Evolutionary conservation across 495 filamentous ascomycete genomes (phyloP), one percentile per base, ranked within the genome.

Genomic region (Penicillium daleae): DNA sequence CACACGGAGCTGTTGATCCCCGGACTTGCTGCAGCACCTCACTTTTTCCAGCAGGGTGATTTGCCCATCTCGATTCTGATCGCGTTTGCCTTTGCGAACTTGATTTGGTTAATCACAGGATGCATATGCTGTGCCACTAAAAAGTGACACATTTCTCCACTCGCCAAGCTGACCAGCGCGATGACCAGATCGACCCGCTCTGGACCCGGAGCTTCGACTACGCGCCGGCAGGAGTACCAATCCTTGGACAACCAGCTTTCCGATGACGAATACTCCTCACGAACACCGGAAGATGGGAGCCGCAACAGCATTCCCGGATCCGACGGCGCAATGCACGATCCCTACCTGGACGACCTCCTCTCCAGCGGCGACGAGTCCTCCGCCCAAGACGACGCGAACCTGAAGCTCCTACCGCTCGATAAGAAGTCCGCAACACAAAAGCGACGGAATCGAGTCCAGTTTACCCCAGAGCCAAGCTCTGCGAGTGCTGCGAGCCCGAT

Each of bases 341-440:
- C 54, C 33, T 56, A 56, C 37, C 37, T 54, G 6, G 51, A 54
- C 29, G 51, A 54, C 15, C 51, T 54, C 32, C 51, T 61, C n/a
- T 59, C 62, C n/a, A 54, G 56, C 54, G 61, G 57, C 48, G 68
- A 71, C 56, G 65, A 62, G 22, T 56, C 44, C 21, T 33, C 31
- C 12, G 10, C 35, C 22, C 68, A 65, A 27, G 60, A 62, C 52
- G 63, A 65, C 26, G 59, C 57, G 22, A 56, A 69, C 29, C 29
- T 73, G 24, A 69, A 67, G 35, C 61, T 71, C 1, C 51, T 67
- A 12, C 65, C 66, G 1, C 21, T 68, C 31, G 29, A 56, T n/a
- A 37, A 61, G 24, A 15, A 32, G 0, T 1, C 29, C 15, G 7
- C 46, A 22, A 46, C 44, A 42, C 24, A 48, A 22, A 49, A 37